Conservation (phyloP, 495 filamentous ascomycete species). For the Cryomyces antarcticus region DNA sequence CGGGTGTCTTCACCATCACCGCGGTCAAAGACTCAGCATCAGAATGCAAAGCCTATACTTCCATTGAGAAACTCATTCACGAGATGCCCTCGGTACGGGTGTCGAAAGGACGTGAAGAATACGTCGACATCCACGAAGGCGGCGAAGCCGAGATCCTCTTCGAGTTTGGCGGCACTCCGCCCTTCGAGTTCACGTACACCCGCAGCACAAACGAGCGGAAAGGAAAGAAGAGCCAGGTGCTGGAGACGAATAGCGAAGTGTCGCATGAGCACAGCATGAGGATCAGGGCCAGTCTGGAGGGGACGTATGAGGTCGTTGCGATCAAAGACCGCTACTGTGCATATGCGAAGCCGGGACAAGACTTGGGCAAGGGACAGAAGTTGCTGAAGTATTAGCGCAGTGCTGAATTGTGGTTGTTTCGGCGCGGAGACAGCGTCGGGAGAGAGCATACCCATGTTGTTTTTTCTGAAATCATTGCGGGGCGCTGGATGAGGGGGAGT, state of each 20-base stretch:
- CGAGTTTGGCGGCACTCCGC: conserved; percentile 83
- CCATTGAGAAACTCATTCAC: conserved; percentile 65
- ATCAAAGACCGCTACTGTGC: conserved; percentile 85
- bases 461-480: too few relatives aligned
- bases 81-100: conserved; percentile 79
- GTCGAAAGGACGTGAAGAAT: conserved; percentile 52
- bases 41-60: conserved; percentile 57
- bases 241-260: conserved; percentile 76
- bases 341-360: conserved; percentile 40
- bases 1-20: conserved; percentile 74
- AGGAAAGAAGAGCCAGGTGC: conserved; percentile 32
- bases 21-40: conserved; percentile 65
- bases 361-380: conserved; percentile 23
- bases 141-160: conserved; percentile 81
- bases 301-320: conserved; percentile 87
- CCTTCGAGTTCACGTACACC: conserved; percentile 95
- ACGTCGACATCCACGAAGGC: conserved; percentile 90
- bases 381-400: conserved; percentile 9
- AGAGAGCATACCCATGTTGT: too few relatives aligned
- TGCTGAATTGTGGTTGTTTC: too few relatives aligned
- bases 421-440: too few relatives aligned
- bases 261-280: conserved; percentile 63
- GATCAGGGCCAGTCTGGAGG: conserved; percentile 70
- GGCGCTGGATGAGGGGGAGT: too few relatives aligned
- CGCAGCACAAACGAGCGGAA: conserved; percentile 51